Evolutionary conservation across 257 asterid species (phyloP).

Genomic region (Fraxinus anomala): DNA sequence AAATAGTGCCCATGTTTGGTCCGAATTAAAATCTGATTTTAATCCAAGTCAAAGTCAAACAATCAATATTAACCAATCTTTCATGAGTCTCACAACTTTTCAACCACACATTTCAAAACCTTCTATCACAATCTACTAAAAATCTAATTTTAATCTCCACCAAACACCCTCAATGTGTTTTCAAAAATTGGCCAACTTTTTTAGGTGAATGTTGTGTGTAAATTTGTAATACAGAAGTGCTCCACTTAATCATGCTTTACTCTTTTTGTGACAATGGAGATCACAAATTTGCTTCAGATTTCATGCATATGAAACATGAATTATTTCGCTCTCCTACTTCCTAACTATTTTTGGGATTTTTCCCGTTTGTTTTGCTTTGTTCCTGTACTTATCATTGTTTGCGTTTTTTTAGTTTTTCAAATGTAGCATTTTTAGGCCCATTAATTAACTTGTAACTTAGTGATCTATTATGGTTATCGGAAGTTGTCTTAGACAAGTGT

Average conservation of each 20-base stretch:
- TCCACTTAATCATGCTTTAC: not conserved
- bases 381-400: conserved; percentile 1
- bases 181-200: not conserved
- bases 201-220: not conserved
- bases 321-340: conserved; percentile 13
- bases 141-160: too few relatives aligned
- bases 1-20: not conserved
- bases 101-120: too few relatives aligned
- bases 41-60: too few relatives aligned
- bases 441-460: not conserved
- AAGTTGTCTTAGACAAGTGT: too few relatives aligned
- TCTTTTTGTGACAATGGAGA: not conserved
- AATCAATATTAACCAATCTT: too few relatives aligned
- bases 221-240: not conserved
- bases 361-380: conserved; percentile 7
- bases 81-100: too few relatives aligned
- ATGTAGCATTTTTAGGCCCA: conserved; percentile 12
- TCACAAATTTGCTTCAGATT: conserved; percentile 16
- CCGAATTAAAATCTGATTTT: too few relatives aligned
- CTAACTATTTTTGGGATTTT: not conserved
- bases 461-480: conserved; percentile 4
- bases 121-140: too few relatives aligned
- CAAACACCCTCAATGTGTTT: not conserved
- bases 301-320: conserved; percentile 7
- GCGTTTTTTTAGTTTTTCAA: not conserved